Evolutionary conservation across 352 stramenopile species (phyloP).

Genomic region (Phytophthora melonis): DNA sequence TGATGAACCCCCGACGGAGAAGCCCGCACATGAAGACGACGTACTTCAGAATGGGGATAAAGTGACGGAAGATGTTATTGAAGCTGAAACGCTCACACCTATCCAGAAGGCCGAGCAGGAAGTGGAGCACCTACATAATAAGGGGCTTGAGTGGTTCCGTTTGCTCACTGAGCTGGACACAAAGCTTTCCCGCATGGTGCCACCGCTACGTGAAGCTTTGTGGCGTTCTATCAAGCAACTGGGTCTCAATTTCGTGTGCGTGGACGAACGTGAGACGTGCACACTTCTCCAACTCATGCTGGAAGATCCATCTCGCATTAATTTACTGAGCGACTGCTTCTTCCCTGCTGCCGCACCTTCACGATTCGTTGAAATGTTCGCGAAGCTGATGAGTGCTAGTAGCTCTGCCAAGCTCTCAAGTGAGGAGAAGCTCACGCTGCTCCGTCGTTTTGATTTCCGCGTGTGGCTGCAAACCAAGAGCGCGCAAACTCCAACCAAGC

Average conservation of each 20-base stretch:
- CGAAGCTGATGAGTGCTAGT: slow-evolving; percentile 83
- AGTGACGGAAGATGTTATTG: neutral
- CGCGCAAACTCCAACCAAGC: slow-evolving; percentile 62
- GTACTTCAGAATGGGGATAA: slow-evolving; percentile 25
- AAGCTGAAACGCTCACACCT: slow-evolving; percentile 11
- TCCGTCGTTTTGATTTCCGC: slow-evolving; percentile 82
- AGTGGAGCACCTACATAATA: slow-evolving; percentile 66
- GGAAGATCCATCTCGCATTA: slow-evolving; percentile 83
- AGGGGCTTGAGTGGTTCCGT: slow-evolving; percentile 87
- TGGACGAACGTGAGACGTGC: slow-evolving; percentile 86
- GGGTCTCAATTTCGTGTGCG: slow-evolving; percentile 78
- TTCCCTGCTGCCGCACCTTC: slow-evolving; percentile 73
- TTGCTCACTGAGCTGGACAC: slow-evolving; percentile 82
- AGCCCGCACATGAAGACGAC: neutral
- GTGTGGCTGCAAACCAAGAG: slow-evolving; percentile 73
- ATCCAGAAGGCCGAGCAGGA: slow-evolving; percentile 47
- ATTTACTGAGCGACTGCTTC: slow-evolving; percentile 85
- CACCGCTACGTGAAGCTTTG: slow-evolving; percentile 81
- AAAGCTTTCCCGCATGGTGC: slow-evolving; percentile 84
- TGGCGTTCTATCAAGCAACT: slow-evolving; percentile 88
- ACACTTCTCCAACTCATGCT: slow-evolving; percentile 87
- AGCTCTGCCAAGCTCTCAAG: slow-evolving; percentile 70
- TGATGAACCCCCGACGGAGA: slow-evolving; percentile 22
- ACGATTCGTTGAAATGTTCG: slow-evolving; percentile 90
- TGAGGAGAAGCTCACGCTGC: slow-evolving; percentile 76